Percentiles rank a stretch among this genome's conserved stretches.
Conservation (phyloP, 2,329 filamentous ascomycete genomes). For the Xylariaceae sp. region DNA sequence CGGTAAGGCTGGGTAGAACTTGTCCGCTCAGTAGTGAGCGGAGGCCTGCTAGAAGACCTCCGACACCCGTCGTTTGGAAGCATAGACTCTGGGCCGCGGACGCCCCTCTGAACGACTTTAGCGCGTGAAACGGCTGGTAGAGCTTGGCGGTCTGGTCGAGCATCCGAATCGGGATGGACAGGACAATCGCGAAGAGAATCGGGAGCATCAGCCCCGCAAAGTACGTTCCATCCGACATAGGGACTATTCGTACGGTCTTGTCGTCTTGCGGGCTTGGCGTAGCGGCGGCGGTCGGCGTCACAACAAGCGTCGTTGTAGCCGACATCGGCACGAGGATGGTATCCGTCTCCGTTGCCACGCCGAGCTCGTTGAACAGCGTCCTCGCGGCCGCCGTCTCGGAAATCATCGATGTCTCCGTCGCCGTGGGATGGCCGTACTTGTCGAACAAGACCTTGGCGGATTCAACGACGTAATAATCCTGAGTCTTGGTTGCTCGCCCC, state of each 20-base stretch:
- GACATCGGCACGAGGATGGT: constrained; percentile 27
- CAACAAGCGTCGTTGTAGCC: constrained; percentile 11
- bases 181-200: constrained; percentile 37
- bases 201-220: constrained; percentile 43
- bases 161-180: constrained; percentile 42
- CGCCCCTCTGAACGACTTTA: constrained; percentile 42
- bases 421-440: constrained; percentile 19
- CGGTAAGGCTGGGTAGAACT: constrained; percentile 42
- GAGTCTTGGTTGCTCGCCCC: constrained; percentile 27
- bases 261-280: constrained; percentile 5
- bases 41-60: constrained; percentile 41
- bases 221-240: constrained; percentile 37
- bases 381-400: constrained; percentile 13
- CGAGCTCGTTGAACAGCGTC: constrained; percentile 23
- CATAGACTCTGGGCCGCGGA: constrained; percentile 45
- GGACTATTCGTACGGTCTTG: constrained; percentile 16
- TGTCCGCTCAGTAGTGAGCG: constrained; percentile 39
- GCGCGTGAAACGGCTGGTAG: constrained; percentile 46
- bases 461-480: constrained; percentile 22
- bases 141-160: constrained; percentile 42
- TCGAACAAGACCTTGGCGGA: constrained; percentile 18
- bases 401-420: constrained; percentile 19
- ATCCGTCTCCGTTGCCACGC: constrained; percentile 21
- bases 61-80: constrained; percentile 44
- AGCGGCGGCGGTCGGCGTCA: constrained; percentile 18